These are phyloP conservation scores for Spraguea lophii DNA, from an alignment of 371 early-diverging fungal species.

Conservation along the genomic window DNA sequence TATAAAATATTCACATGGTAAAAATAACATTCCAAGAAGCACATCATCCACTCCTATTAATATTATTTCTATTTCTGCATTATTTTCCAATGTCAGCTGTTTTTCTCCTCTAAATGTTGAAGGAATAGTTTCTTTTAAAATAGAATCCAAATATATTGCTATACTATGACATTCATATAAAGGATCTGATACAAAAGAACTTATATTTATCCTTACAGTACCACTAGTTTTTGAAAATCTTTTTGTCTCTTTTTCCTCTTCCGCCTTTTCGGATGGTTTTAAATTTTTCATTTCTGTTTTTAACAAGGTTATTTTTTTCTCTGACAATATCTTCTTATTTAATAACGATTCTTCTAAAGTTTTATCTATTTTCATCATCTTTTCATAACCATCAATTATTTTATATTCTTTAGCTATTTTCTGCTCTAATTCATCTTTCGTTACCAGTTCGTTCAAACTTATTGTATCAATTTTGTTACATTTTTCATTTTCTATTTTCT, in stretches of 20 bases:
- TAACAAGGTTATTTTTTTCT: constrained; percentile 22
- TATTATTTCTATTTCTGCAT: constrained; percentile 9
- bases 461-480: not conserved
- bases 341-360: not conserved
- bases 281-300: constrained; percentile 13
- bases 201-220: constrained; percentile 1
- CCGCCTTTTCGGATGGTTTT: too few relatives aligned
- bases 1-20: constrained; percentile 36
- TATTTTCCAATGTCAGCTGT: constrained; percentile 1
- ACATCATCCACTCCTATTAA: constrained; percentile 1
- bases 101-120: not conserved
- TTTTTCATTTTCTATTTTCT: not conserved
- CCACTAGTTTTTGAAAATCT: not conserved
- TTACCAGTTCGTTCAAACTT: not conserved
- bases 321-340: constrained; percentile 4
- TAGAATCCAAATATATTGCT: constrained; percentile 8
- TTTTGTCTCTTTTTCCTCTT: constrained; percentile 1
- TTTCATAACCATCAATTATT: constrained; percentile 25
- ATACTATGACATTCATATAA: constrained; percentile 1
- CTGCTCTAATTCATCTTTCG: not conserved
- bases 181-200: constrained; percentile 7
- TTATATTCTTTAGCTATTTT: constrained; percentile 25
- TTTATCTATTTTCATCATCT: constrained; percentile 7
- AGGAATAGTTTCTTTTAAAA: not conserved
- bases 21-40: constrained; percentile 23